These are phyloP conservation scores for Laguncularia racemosa DNA, from an alignment of 345 rosid species.

Conservation along the genomic window DNA sequence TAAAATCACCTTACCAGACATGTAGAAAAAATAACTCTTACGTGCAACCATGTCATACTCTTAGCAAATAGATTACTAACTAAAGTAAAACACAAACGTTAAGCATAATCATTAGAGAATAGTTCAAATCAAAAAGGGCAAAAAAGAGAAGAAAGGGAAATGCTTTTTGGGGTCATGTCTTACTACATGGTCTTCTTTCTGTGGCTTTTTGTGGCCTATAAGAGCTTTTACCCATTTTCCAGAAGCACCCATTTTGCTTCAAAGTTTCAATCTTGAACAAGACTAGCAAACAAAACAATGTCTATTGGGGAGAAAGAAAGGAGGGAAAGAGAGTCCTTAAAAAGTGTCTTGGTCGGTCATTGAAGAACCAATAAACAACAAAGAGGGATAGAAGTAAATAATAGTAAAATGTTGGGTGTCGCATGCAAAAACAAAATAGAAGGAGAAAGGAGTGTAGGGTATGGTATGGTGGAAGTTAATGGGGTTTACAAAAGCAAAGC, in stretches of 20 bases:
- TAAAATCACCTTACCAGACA: too few species aligned
- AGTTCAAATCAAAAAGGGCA: neutral
- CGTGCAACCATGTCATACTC: too few species aligned
- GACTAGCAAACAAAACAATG: conserved; percentile 8
- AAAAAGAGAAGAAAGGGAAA: neutral
- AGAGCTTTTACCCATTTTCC: conserved; percentile 91
- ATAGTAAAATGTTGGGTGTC: too few species aligned
- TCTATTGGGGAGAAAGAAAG: neutral
- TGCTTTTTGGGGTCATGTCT: neutral
- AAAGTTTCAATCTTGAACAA: neutral
- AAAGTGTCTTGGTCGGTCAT: neutral
- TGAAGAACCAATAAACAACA: too few species aligned
- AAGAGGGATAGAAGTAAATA: too few species aligned
- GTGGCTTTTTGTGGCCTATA: conserved; percentile 59
- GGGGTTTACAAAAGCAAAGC: neutral
- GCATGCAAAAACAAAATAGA: neutral
- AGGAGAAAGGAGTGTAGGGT: neutral
- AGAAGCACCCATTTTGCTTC: conserved; percentile 70
- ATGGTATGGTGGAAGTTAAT: neutral
- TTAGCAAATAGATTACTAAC: too few species aligned
- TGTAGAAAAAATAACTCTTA: too few species aligned
- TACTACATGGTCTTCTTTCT: conserved; percentile 55
- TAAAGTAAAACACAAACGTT: too few species aligned
- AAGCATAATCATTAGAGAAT: too few species aligned
- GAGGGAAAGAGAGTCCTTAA: neutral